phyloP scores from a whole-genome alignment of 257 asterid species.

The Solanum paucissectum region DNA sequence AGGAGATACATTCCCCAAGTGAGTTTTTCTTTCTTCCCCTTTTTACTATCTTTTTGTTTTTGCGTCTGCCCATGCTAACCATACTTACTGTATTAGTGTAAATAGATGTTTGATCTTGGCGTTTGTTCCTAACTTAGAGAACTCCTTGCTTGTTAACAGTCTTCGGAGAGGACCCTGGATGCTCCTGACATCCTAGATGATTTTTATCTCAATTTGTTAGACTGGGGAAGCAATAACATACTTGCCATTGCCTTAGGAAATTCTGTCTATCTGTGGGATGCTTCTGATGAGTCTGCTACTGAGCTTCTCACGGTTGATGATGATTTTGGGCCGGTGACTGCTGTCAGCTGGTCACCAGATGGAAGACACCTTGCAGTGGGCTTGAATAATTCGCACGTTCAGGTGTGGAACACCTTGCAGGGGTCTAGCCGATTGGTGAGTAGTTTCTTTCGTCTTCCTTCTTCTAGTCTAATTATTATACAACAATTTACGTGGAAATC shows the following conservation, averaged over 20 bases:
- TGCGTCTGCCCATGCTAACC: not conserved
- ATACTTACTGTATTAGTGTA: not conserved
- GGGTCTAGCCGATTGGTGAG: conserved; percentile 51
- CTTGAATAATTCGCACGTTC: conserved; percentile 70
- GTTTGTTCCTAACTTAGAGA: not conserved
- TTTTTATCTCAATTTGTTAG: conserved; percentile 71
- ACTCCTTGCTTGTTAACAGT: conserved; percentile 27
- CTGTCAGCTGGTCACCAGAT: conserved; percentile 91
- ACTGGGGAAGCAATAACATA: conserved; percentile 89
- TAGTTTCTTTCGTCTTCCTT: not conserved
- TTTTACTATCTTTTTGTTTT: not conserved
- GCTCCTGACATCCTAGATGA: conserved; percentile 91
- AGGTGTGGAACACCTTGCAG: conserved; percentile 72
- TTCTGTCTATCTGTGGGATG: conserved; percentile 85
- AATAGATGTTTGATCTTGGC: not conserved
- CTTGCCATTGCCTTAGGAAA: conserved; percentile 78
- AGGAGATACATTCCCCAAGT: conserved; percentile 88
- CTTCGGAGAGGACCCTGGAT: conserved; percentile 83
- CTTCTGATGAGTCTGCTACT: conserved; percentile 53
- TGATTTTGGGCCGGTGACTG: conserved; percentile 76
- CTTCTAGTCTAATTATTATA: not conserved
- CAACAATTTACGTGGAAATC: not conserved
- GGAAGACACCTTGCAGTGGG: conserved; percentile 74
- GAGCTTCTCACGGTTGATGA: conserved; percentile 71
- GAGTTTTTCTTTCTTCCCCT: not conserved